Base-by-base conservation (phyloP, 192 early-diverging fungal genomes). In the Podochytrium sp. region DNA sequence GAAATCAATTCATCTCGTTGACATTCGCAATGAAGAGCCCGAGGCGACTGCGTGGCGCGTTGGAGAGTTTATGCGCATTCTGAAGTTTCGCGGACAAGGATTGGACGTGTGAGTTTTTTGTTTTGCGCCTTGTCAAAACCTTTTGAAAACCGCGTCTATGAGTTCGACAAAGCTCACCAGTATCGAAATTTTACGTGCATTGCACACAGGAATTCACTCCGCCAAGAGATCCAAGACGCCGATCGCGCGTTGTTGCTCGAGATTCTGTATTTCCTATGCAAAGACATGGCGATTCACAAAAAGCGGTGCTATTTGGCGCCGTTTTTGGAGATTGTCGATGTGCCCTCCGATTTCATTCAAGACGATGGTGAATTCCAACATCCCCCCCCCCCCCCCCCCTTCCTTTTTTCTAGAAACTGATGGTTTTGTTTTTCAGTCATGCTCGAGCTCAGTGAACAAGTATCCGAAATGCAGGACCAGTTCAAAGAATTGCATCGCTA, bases 221-320 rank as follows among this genome's bases (percentile, higher is more conserved):
- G 79, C 27, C 70, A 79, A 40, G 71, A 74, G n/a, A 41, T 86
- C 42, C 6, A 76, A 20, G 76, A 73, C 1, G 82, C 75, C 2
- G 78, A 84, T 37, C 65, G 82, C 23, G 20, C 56, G 37, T 70
- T 77, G 5, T 64, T 88, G 30, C 76, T 87, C 18, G 58, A 68
- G 10, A 76, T 75, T 23, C 57, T 88, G 47, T 51, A 75, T 23
- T 88, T 85, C 65, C 75, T 88, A 2, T 47, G 86, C 0, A 84
- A 84, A 50, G 85, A 88, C 66, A 49, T 81, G 23, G 47, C 75
- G 2, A 68, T 60, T 1, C 87, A 88, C 75, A 85, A 87, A 67
- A 88, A 88, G 66, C 76, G 87, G 29, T 82, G 84, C 1, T 88
- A 88, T 50, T 74, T 88, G 38, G 87, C 87, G 0, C 75, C 76